Evolutionary conservation across 345 rosid genomes (phyloP), one percentile per base, ranked within the genome.

Genomic region (Murraya paniculata): DNA sequence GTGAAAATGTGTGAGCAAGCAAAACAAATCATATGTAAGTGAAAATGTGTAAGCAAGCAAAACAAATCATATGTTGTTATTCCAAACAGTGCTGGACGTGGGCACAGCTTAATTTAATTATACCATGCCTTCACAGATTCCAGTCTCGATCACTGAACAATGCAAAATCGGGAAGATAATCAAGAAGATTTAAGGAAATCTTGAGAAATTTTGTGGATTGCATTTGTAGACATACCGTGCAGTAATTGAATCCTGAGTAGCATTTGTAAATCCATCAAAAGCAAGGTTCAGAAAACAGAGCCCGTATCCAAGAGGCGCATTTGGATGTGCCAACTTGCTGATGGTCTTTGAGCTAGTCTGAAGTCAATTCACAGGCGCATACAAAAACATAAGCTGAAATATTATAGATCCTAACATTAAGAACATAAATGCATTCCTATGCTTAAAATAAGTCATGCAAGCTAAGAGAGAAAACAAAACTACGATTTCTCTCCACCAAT

Each of bases 261-360:
- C 98, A 41, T 96, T 96, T 75, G 99, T 96, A 82, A 94, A 96
- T 78, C 99, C 99, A 77, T 96, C 99, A 84, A 96, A 94, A 78
- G 93, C 92, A 55, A 96, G 97, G 85, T 96, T 96, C 71, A 94
- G 72, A 87, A 92, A 94, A 81, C 98, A 96, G 41, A 96, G 92
- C 39, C 96, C 91, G 65, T 96, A 96, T 60, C 98, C 99, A 80
- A 93, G 90, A 48, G 99, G 98, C 1, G 98, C 97, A 82, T 96
- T 94, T 64, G 99, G 98, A 85, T 86, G 87, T 75, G 99, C 98
- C 83, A 96, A 85, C 90, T 96, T 96, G 86, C 89, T 91, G 66
- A 91, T 96, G 77, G 98, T 92, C 73, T 96, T 96, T 16, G 98
- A 90, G 89, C 97, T 96, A 66, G 98, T 92, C 99, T 96, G 90